Evolutionary conservation across 2,329 filamentous ascomycete genomes (phyloP).

Genomic region (Juglanconis sp.): DNA sequence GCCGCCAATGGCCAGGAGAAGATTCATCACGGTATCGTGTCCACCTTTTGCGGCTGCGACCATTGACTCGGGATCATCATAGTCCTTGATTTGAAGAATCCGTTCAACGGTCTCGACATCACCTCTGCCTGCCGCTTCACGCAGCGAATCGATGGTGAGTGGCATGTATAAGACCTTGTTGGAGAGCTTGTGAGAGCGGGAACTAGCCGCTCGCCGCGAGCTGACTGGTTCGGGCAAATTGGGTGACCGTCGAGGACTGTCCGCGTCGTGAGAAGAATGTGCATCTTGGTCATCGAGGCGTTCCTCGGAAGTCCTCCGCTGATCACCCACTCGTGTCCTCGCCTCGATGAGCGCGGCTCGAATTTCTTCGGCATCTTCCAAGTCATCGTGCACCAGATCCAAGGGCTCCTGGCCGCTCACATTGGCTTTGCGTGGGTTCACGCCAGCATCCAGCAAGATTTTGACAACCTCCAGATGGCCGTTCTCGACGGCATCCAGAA

Average conservation of each 20-base stretch:
- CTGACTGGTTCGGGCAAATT: constrained; percentile 31
- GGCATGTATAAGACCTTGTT: constrained; percentile 63
- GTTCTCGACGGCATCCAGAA: constrained; percentile 96
- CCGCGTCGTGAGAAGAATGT: constrained; percentile 48
- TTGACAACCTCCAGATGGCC: constrained; percentile 86
- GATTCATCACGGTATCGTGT: constrained; percentile 81
- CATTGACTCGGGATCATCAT: constrained; percentile 77
- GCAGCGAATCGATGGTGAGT: constrained; percentile 54
- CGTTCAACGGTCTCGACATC: constrained; percentile 61
- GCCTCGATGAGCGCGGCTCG: constrained; percentile 62
- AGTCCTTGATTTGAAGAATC: constrained; percentile 59
- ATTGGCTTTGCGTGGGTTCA: constrained; percentile 88
- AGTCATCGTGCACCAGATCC: constrained; percentile 72
- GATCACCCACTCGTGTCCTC: constrained; percentile 52
- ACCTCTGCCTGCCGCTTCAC: constrained; percentile 57
- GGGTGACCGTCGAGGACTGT: constrained; percentile 57
- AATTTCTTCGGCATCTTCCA: constrained; percentile 78
- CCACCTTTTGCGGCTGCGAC: constrained; percentile 90
- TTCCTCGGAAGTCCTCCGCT: constrained; percentile 57
- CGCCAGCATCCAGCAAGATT: constrained; percentile 77
- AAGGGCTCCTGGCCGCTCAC: constrained; percentile 90
- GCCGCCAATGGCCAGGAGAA: constrained; percentile 67
- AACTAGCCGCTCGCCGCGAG: constrained; percentile 51
- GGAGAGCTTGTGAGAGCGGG: constrained; percentile 61
- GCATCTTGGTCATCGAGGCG: constrained; percentile 43